Evolutionary conservation across 495 filamentous ascomycete species (phyloP), one percentile per base, ranked within the genome.

Genomic region (Penicillium coprophilum): DNA sequence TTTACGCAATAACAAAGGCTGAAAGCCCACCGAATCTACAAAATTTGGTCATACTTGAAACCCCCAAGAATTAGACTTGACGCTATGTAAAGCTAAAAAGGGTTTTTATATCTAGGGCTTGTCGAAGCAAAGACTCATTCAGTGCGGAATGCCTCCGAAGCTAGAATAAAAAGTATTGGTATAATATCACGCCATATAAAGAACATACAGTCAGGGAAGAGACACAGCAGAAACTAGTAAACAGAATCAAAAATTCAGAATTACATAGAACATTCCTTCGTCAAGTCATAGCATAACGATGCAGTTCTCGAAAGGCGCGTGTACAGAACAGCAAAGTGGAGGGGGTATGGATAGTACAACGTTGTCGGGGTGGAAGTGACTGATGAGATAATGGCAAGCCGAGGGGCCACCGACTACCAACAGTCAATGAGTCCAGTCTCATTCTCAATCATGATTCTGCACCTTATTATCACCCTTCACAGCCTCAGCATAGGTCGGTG

Each of bases 391-490:
- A 50, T 17, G 11, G 20, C 12, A 28, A 44, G 10, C 11, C 15
- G n/a, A 24, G 48, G 13, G 15, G 31, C 20, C 40, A 20, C 8
- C 36, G 30, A 48, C 40, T 40, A 53, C 48, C 32, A 23, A 19
- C 24, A 51, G 34, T 6, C 32, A 52, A 6, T 4, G 27, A 21
- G 13, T 40, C 20, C 5, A 34, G 24, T 11, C 21, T 31, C 20
- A 15, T 17, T 24, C 44, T 65, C 82, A 90, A 54, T 90, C 84
- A 32, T 80, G 76, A 4, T 75, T 81, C 81, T 96, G 92, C 38
- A 96, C 76, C 80, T 97, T 97, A 67, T 96, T 67, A 68, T 96
- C 92, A 12, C 91, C 92, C 68, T 83, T 85, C 34, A 95, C 87
- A 34, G 90, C 91, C 74, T 94, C 89, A 41, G 87, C 86, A 74